Conservation (phyloP, 2,329 filamentous ascomycete species). For the Verticillium longisporum region DNA sequence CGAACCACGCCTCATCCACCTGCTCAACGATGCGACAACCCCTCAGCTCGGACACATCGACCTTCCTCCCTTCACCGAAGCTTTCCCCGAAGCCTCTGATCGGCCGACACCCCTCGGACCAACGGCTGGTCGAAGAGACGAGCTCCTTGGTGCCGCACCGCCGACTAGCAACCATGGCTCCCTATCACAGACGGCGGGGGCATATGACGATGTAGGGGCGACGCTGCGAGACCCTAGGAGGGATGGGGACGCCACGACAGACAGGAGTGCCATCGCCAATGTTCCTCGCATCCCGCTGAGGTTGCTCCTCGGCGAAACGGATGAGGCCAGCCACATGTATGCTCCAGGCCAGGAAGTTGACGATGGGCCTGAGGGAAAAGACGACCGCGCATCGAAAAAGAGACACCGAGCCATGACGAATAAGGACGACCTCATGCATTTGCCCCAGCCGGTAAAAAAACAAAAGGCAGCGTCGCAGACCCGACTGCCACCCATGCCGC, state of each 20-base stretch:
- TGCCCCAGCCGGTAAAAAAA: slow-evolving; percentile 59
- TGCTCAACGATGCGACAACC: slow-evolving; percentile 51
- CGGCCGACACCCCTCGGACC: slow-evolving; percentile 46
- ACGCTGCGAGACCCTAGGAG: slow-evolving; percentile 2
- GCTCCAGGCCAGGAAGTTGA: slow-evolving; percentile 15
- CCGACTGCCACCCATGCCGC: slow-evolving; percentile 42
- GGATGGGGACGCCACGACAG: slow-evolving; percentile 3
- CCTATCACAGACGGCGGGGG: neutral
- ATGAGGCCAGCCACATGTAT: neutral
- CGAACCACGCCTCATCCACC: slow-evolving; percentile 60
- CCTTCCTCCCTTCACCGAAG: slow-evolving; percentile 43
- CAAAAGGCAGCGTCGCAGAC: slow-evolving; percentile 51
- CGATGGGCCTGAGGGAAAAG: slow-evolving; percentile 32
- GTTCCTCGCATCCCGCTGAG: slow-evolving; percentile 23
- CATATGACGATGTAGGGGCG: neutral
- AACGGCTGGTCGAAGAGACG: slow-evolving; percentile 34
- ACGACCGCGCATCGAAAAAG: slow-evolving; percentile 47
- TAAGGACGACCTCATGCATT: slow-evolving; percentile 57
- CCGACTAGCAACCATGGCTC: slow-evolving; percentile 8
- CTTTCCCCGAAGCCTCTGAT: slow-evolving; percentile 35
- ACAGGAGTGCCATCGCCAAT: slow-evolving; percentile 3
- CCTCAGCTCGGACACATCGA: slow-evolving; percentile 42
- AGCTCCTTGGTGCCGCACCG: slow-evolving; percentile 18
- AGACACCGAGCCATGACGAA: slow-evolving; percentile 37
- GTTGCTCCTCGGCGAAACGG: slow-evolving; percentile 30